These are phyloP conservation scores for Capsicum pubescens DNA, from an alignment of 257 asterid species.

Conservation along the genomic window DNA sequence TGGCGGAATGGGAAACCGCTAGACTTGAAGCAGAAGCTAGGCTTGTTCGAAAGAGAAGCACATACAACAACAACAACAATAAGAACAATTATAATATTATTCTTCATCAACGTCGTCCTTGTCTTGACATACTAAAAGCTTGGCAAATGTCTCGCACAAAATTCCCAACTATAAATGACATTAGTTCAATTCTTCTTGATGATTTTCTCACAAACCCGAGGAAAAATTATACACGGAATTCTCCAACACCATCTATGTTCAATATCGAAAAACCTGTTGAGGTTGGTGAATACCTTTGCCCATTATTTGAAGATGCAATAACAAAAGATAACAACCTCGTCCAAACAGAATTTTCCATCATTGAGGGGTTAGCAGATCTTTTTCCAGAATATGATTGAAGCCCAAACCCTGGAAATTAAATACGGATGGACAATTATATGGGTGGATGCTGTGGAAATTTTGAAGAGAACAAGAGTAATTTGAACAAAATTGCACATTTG, in stretches of 20 bases:
- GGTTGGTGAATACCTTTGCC: not conserved
- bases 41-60: conserved; percentile 28
- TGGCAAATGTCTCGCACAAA: conserved; percentile 29
- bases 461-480: conserved; percentile 27
- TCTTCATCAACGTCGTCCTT: no score
- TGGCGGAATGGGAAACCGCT: conserved; percentile 50
- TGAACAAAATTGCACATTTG: conserved; percentile 32
- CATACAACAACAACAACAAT: not conserved
- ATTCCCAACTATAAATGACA: not conserved
- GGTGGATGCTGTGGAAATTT: not conserved
- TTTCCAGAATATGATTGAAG: conserved; percentile 15
- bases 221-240: not conserved
- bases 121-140: conserved; percentile 31
- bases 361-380: not conserved
- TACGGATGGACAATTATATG: not conserved
- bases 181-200: not conserved
- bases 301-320: not conserved
- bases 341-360: not conserved
- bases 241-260: not conserved
- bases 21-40: conserved; percentile 47
- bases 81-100: no score
- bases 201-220: not conserved
- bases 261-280: not conserved
- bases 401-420: not conserved
- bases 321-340: not conserved